phyloP scores from a whole-genome alignment of 2,329 filamentous ascomycete genomes.

The Fusarium mundagurra region DNA sequence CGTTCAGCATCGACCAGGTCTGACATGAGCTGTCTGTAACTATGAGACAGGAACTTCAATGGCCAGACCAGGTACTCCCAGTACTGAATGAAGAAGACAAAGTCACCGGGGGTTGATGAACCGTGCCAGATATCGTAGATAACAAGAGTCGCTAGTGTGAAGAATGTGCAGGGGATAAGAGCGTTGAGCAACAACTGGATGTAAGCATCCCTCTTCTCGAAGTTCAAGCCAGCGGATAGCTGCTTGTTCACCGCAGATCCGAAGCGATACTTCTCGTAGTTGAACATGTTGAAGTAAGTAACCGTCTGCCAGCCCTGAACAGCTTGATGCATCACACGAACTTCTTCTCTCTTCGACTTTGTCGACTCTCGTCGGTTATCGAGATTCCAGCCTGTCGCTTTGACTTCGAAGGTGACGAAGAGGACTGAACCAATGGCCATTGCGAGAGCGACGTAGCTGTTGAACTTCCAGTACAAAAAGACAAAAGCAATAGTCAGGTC shows the following conservation, averaged over 20 bases:
- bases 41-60: constrained; percentile 47
- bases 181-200: constrained; percentile 46
- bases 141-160: constrained; percentile 27
- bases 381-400: constrained; percentile 51
- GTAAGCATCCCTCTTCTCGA: constrained; percentile 33
- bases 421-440: constrained; percentile 41
- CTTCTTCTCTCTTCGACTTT: constrained; percentile 58
- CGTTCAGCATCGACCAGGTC: constrained; percentile 73
- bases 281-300: constrained; percentile 52
- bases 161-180: constrained; percentile 58
- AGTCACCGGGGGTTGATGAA: constrained; percentile 45
- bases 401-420: constrained; percentile 41
- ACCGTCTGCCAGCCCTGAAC: constrained; percentile 70
- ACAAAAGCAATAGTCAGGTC: constrained; percentile 70
- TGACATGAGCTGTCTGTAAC: constrained; percentile 39
- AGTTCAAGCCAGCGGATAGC: constrained; percentile 35
- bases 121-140: constrained; percentile 36
- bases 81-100: constrained; percentile 73
- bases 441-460: constrained; percentile 62
- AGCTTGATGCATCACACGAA: constrained; percentile 65
- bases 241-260: constrained; percentile 39
- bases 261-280: constrained; percentile 44
- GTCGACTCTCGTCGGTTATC: constrained; percentile 49
- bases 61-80: constrained; percentile 61
- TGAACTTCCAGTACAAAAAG: constrained; percentile 71